A percentile compares a stretch with the other conserved stretches of the same genome.
These are phyloP conservation scores for Lyophyllum atratum DNA, from an alignment of 768 basidiomycete genomes.

Conservation along the genomic window DNA sequence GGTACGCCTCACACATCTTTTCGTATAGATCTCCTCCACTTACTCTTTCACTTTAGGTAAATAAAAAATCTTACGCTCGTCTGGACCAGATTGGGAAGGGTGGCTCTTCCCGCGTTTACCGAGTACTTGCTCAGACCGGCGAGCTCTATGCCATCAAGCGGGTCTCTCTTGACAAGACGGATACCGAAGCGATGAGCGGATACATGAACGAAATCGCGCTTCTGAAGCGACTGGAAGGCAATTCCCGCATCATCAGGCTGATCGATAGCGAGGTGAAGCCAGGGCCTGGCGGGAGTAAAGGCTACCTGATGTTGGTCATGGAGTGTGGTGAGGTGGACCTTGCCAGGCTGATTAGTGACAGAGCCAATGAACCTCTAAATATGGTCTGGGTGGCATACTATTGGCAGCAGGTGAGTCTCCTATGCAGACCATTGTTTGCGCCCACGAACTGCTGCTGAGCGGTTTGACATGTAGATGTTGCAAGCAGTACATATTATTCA, in stretches of 20 bases:
- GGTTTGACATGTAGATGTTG: conserved; percentile 68
- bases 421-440: background rate
- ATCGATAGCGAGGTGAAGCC: conserved; percentile 88
- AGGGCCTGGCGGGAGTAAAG: conserved; percentile 69
- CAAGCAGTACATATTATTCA: conserved; percentile 99
- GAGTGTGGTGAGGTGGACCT: conserved; percentile 96
- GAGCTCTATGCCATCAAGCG: conserved; percentile 91
- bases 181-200: conserved; percentile 84
- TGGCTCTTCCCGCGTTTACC: conserved; percentile 94
- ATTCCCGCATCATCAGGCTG: conserved; percentile 87
- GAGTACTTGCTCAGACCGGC: conserved; percentile 75
- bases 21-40: background rate
- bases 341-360: conserved; percentile 79
- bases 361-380: conserved; percentile 81
- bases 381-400: conserved; percentile 95
- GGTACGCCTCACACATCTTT: conserved; percentile 27
- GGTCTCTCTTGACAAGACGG: conserved; percentile 87
- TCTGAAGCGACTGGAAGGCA: conserved; percentile 91
- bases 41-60: conserved; percentile 48
- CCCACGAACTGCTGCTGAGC: background rate
- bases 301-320: conserved; percentile 86
- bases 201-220: conserved; percentile 97
- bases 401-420: conserved; percentile 84
- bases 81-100: conserved; percentile 92
- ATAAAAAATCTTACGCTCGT: conserved; percentile 81